Base-by-base conservation (phyloP, 2,329 filamentous ascomycete species). In the Phoma herbarum region DNA sequence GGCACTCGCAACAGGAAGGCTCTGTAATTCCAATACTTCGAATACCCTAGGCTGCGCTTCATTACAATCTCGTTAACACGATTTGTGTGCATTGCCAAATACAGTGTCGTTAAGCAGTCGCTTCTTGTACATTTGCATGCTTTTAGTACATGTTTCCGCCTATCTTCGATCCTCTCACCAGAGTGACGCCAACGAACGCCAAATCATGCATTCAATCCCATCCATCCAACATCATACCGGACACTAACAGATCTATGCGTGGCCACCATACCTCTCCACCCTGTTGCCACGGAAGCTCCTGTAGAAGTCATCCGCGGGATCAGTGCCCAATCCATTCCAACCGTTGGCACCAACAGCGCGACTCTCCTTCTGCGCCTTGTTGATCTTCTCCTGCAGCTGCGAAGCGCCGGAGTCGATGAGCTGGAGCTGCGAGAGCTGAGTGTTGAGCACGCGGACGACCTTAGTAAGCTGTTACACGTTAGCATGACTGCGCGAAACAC, bases 371-470 rank as follows among this genome's bases (percentile, higher is more conserved):
- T 97, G 93, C 23, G 93, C 91, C 28, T 89, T 86, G 6, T 83
- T 80, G 50, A 98, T 91, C 84, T 96, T 96, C 59, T 88, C 84
- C 76, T 96, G 91, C 52, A 98, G 83, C 29, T 89, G 85, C 16
- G 88, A 86, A 33, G 94, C 91, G 64, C 94, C 93, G 64, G 88
- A 87, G 74, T 98, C 94, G 76, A 99, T 98, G 81, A 90, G 91
- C 78, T 97, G 94, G 60, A 99, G 84, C 78, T 97, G 93, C 33
- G 89, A 88, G 35, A 99, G 87, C 77, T 99, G 95, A 23, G 90
- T 88, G 77, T 99, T 99, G 67, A 99, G 88, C 48, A 98, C 93
- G 63, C 92, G 90, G 52, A 98, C 94, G 71, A 99, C 96, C 79
- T 97, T 93, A 67, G 92, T 94, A 73, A 98, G 84, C 90, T 97